Percentiles rank a stretch among this genome's conserved stretches.
These are phyloP conservation scores for Metarhizium robertsii DNA, from an alignment of 2,329 filamentous ascomycete species.

Conservation along the genomic window DNA sequence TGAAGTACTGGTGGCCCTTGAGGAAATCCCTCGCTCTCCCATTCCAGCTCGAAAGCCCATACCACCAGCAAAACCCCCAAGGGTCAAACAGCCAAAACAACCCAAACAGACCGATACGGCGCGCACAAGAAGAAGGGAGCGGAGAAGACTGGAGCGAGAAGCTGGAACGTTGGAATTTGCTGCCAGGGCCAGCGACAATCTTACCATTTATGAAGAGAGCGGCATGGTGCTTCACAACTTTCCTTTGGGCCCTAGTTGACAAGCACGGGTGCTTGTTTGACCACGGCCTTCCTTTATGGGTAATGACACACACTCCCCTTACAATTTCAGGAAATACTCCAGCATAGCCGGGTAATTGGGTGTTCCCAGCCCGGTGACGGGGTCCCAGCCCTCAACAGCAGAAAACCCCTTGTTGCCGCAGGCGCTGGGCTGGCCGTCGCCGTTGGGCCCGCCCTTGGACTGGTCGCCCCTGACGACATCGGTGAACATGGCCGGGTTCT, in stretches of 20 bases:
- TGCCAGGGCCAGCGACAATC: neutral
- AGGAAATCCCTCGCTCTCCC: neutral
- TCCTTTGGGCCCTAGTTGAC: too few relatives aligned
- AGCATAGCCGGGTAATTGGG: neutral
- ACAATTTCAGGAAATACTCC: too few relatives aligned
- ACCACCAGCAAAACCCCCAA: neutral
- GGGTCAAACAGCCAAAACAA: neutral
- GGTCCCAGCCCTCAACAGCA: conserved; percentile 11
- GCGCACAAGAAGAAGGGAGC: neutral
- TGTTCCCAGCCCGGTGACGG: conserved; percentile 11
- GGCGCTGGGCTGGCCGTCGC: conserved; percentile 6
- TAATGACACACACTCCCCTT: too few relatives aligned
- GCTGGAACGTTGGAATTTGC: neutral
- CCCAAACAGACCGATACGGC: neutral
- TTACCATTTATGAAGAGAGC: too few relatives aligned
- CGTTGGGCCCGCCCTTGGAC: conserved; percentile 9
- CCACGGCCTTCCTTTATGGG: neutral
- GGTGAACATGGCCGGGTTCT: conserved; percentile 11
- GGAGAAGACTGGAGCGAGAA: neutral
- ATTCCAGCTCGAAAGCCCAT: neutral
- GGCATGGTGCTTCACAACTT: too few relatives aligned
- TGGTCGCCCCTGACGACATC: conserved; percentile 11
- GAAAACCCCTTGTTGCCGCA: conserved; percentile 11
- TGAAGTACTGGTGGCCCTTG: neutral
- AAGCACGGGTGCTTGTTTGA: too few relatives aligned